Percentiles rank a stretch among this genome's conserved stretches.
These are phyloP conservation scores for Podosphaera aphanis DNA, from an alignment of 2,329 filamentous ascomycete species.

Conservation along the genomic window DNA sequence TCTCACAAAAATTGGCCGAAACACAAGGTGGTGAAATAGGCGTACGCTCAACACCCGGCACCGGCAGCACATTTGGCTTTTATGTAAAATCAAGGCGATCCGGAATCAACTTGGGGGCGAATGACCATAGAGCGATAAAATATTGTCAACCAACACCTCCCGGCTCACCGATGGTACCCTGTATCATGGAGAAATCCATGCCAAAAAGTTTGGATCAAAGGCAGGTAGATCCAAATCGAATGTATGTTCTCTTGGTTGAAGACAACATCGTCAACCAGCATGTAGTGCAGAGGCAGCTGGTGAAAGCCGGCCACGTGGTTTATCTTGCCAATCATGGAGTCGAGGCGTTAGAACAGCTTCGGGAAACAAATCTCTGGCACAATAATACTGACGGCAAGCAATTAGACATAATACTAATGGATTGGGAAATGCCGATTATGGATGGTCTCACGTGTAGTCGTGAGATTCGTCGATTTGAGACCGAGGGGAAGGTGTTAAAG, in stretches of 20 bases:
- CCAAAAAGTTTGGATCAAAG: neutral
- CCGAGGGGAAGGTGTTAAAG: constrained; percentile 25
- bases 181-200: neutral
- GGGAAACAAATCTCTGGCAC: constrained; percentile 9
- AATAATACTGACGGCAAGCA: constrained; percentile 14
- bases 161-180: neutral
- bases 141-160: constrained; percentile 25
- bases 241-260: constrained; percentile 29
- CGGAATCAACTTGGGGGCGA: constrained; percentile 13
- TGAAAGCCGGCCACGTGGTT: constrained; percentile 19
- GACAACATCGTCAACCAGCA: constrained; percentile 38
- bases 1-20: constrained; percentile 53
- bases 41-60: constrained; percentile 38
- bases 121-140: constrained; percentile 11
- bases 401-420: constrained; percentile 46
- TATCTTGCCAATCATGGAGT: constrained; percentile 33
- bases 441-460: constrained; percentile 44
- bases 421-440: constrained; percentile 55
- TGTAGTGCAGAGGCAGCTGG: constrained; percentile 26
- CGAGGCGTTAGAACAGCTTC: constrained; percentile 26
- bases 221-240: constrained; percentile 3
- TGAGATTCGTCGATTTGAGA: constrained; percentile 36
- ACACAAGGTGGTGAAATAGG: constrained; percentile 61
- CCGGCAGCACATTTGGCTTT: constrained; percentile 55
- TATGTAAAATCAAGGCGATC: constrained; percentile 35